Evolutionary conservation across 345 rosid genomes (phyloP), one percentile per base, ranked within the genome.

Genomic region (Euphorbia tirucalli): DNA sequence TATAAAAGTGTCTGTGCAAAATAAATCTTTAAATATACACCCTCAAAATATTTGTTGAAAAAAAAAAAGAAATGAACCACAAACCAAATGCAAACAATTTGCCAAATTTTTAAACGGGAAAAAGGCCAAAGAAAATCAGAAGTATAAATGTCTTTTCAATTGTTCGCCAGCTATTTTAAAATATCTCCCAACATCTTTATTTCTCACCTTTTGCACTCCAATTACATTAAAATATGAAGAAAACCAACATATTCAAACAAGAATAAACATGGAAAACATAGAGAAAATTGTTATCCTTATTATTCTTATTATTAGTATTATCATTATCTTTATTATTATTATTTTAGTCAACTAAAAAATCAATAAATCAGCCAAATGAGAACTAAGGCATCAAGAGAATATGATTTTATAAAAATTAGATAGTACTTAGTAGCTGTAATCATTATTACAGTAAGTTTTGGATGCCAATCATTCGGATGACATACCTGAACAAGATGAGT

Each of bases 401-500:
- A 37, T 37, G 41, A 37, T 3, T 37, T 37, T 3, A 37, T 3
- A 37, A 44, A 44, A 44, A 13, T 44, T 44, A 44, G 49, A 44
- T 44, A 44, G 15, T 44, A 13, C 49, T 44, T 44, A 44, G 49
- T 44, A 44, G 49, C 49, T 44, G 49, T 41, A 41, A 41, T 41
- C 7, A 10, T 5, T 41, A 41, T 41, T 41, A 41, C 7, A 41
- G 19, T 16, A 7, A 7, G 52, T 46, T 46, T 15, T 1, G 1
- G 52, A 15, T 15, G 16, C 7, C 9, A 15, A 16, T 49, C 4
- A 50, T 15, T 31, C 72, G 75, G 31, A 16, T 74, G 59, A 69
- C 67, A 73, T 79, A 91, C 99, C 97, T 96, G 98, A 72, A 96
- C 91, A 71, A 96, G 83, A 81, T 89, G 90, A 69, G 93, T 85